Evolutionary conservation across 805 yeast genomes (phyloP), one percentile per base, ranked within the genome.

Genomic region (Starmerella gropengiesseri): DNA sequence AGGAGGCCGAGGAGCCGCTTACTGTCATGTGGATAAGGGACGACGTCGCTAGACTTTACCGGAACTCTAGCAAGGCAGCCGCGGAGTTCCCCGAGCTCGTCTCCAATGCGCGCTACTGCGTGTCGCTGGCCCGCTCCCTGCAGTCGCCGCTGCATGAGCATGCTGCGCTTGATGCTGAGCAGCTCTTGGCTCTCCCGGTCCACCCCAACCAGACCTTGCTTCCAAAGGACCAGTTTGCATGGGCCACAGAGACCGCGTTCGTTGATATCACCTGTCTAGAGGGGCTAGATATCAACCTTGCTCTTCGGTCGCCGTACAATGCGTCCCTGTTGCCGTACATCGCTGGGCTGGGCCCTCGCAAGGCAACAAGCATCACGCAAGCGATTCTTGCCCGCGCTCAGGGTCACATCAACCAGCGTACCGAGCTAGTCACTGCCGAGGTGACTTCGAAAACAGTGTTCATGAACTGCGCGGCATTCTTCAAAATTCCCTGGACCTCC

Each of bases 111-210:
- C 76, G 81, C 55, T 91, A 89, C 63, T 79, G 91, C 62, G 77
- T 87, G 48, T 95, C 85, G 8, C 68, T 89, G 49, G 97, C 93
- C 8, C 77, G 97, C 52, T 91, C 84, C 59, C 74, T 82, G 44
- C 98, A 91, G 63, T 81, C 83, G 43, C 98, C 99, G n/a, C 60
- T 91, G 45, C 63, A 83, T 54, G 99, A 91, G 61, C 91, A 87
- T 59, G 77, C 87, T 45, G 73, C 85, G 6, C 67, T 91, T 40
- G 80, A 78, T 20, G 78, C 75, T n/a, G 85, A 84, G 48, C 70
- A 89, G 29, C 63, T 74, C 6, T 29, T 40, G 9, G 65, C 83
- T 42, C 75, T 89, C 55, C 66, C 68, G 46, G 54, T 67, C 25
- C 79, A 76, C 58, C 78, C 78, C 40, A 71, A 80, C 54, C 99